Evolutionary conservation across 805 yeast species (phyloP).

Genomic region (Myxozyma melibiosi): DNA sequence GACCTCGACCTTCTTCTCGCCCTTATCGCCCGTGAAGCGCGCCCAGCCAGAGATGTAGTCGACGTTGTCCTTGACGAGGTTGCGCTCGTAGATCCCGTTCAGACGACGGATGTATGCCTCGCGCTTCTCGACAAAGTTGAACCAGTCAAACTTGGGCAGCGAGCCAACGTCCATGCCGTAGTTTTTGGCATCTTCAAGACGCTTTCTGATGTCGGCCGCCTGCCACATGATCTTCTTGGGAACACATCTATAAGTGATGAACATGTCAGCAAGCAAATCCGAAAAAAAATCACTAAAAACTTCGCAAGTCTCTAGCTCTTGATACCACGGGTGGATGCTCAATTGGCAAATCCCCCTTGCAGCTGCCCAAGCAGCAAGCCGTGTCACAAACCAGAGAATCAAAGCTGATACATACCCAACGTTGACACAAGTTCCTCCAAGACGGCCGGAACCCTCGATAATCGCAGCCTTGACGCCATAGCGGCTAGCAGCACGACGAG

Average conservation of each 20-base stretch:
- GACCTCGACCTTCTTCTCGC: slow-evolving; percentile 63
- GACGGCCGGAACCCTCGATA: slow-evolving; percentile 68
- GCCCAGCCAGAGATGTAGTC: slow-evolving; percentile 88
- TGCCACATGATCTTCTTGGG: slow-evolving; percentile 99
- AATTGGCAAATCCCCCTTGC: no score
- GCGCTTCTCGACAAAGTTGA: slow-evolving; percentile 75
- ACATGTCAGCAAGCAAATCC: background rate
- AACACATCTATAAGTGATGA: slow-evolving; percentile 57
- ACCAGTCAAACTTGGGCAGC: slow-evolving; percentile 77
- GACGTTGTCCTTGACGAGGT: slow-evolving; percentile 85
- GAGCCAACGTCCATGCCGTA: slow-evolving; percentile 74
- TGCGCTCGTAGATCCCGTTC: slow-evolving; percentile 91
- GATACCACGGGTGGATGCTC: no score
- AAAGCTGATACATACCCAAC: slow-evolving; percentile 59
- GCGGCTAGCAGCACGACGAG: slow-evolving; percentile 86
- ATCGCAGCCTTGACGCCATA: slow-evolving; percentile 87
- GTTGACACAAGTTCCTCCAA: slow-evolving; percentile 99
- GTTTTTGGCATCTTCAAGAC: slow-evolving; percentile 70
- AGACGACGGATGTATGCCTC: slow-evolving; percentile 87
- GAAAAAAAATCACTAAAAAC: background rate
- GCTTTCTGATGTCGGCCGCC: slow-evolving; percentile 85
- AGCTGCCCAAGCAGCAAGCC: no score
- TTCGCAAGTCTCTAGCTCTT: no score
- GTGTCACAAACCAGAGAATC: background rate
- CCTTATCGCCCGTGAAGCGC: slow-evolving; percentile 63